phyloP scores from a whole-genome alignment of 352 stramenopile species.

The Globisporangium orthogonon region DNA sequence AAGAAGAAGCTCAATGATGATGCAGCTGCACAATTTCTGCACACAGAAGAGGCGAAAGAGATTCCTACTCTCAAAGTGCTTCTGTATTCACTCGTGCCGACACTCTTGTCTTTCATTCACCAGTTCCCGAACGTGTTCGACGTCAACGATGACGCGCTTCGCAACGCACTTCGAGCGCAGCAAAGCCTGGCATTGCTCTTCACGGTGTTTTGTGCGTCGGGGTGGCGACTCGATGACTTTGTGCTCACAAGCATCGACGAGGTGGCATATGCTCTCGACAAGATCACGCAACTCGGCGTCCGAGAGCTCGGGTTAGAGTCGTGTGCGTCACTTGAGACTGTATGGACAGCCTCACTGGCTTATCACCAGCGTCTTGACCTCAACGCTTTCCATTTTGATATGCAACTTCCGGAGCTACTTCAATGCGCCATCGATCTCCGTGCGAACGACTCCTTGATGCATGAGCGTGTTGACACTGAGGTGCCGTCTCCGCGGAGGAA shows the following conservation, averaged over 20 bases:
- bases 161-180: constrained; percentile 16
- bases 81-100: constrained; percentile 33
- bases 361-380: constrained; percentile 12
- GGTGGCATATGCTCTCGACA: constrained; percentile 41
- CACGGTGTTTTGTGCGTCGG: constrained; percentile 19
- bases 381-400: constrained; percentile 7
- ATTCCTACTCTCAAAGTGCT: constrained; percentile 31
- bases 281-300: constrained; percentile 20
- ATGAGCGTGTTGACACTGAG: neutral
- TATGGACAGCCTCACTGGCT: constrained; percentile 8
- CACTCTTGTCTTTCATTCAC: constrained; percentile 42
- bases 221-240: constrained; percentile 28
- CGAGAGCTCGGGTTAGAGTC: constrained; percentile 1
- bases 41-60: constrained; percentile 23
- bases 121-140: constrained; percentile 49
- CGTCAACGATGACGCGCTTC: constrained; percentile 15
- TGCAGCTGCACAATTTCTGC: constrained; percentile 16
- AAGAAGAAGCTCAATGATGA: constrained; percentile 36
- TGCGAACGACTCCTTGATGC: neutral
- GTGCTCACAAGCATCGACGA: constrained; percentile 28
- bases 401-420: constrained; percentile 3
- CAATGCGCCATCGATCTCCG: constrained; percentile 4
- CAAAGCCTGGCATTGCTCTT: constrained; percentile 29
- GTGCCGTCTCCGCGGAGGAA: neutral
- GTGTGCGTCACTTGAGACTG: constrained; percentile 6